phyloP scores from a whole-genome alignment of 306 rosid species.

The Medicago lupulina region DNA sequence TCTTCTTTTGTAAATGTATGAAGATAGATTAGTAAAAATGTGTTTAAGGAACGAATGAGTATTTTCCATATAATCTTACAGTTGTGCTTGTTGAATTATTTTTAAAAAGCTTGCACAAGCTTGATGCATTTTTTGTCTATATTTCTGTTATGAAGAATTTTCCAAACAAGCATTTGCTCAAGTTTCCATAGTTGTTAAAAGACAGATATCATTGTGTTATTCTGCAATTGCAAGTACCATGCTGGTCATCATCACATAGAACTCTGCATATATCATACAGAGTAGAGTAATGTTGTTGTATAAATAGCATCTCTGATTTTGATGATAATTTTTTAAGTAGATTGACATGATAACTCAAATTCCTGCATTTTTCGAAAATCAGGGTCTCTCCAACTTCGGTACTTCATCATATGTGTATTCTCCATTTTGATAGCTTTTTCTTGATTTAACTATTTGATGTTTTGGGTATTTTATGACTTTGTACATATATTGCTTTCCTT shows the following conservation, averaged over 20 bases:
- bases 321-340: conserved; percentile 25
- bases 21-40: background rate
- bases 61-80: background rate
- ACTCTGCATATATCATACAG: background rate
- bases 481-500: conserved; percentile 7
- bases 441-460: conserved; percentile 21
- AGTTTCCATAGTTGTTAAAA: conserved; percentile 5
- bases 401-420: conserved; percentile 34
- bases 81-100: conserved; percentile 6
- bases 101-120: conserved; percentile 12
- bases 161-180: background rate
- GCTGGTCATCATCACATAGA: conserved; percentile 2
- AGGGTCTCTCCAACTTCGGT: too few species aligned
- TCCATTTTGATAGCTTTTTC: background rate
- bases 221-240: conserved; percentile 21
- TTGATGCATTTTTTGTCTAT: conserved; percentile 2
- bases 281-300: background rate
- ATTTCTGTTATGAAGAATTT: background rate
- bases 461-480: conserved; percentile 8
- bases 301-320: conserved; percentile 4
- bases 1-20: background rate
- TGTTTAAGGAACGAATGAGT: conserved; percentile 23
- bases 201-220: conserved; percentile 17
- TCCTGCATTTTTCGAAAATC: conserved; percentile 17
- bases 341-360: conserved; percentile 19